Evolutionary conservation across 2,329 filamentous ascomycete genomes (phyloP).

Genomic region (Aspergillus fumigatiaffinis): DNA sequence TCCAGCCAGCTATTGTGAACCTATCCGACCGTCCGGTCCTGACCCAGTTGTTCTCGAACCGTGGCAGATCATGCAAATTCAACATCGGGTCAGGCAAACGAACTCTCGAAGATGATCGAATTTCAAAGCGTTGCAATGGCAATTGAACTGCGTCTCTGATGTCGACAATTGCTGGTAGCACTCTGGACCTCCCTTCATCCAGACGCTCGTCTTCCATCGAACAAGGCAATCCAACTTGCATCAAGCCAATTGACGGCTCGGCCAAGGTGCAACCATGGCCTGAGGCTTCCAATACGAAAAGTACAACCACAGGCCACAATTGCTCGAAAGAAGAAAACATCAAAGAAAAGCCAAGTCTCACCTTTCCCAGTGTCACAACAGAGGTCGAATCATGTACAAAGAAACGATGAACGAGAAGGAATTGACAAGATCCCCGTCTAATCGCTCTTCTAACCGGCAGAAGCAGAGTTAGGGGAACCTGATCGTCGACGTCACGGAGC

Average conservation of each 20-base stretch:
- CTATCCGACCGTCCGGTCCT: neutral
- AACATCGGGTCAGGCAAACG: neutral
- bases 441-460: slow-evolving; percentile 38
- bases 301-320: neutral
- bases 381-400: slow-evolving; percentile 23
- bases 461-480: slow-evolving; percentile 33
- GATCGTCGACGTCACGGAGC: slow-evolving; percentile 29
- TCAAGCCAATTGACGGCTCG: neutral
- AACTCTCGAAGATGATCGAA: neutral
- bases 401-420: slow-evolving; percentile 19
- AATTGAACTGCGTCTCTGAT: slow-evolving; percentile 1
- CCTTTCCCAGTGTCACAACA: slow-evolving; percentile 22
- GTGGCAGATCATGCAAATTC: neutral
- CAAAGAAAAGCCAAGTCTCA: slow-evolving; percentile 14
- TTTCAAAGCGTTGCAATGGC: slow-evolving; percentile 5
- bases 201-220: slow-evolving; percentile 2
- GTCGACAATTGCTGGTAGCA: slow-evolving; percentile 8
- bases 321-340: slow-evolving; percentile 1
- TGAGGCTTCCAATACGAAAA: neutral
- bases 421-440: slow-evolving; percentile 26
- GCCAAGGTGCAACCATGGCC: neutral
- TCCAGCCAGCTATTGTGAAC: neutral
- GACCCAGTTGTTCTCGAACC: neutral
- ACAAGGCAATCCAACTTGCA: slow-evolving; percentile 3
- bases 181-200: slow-evolving; percentile 7